Evolutionary conservation across 208 protist genomes (phyloP).

Genomic region (Leishmania tropica): DNA sequence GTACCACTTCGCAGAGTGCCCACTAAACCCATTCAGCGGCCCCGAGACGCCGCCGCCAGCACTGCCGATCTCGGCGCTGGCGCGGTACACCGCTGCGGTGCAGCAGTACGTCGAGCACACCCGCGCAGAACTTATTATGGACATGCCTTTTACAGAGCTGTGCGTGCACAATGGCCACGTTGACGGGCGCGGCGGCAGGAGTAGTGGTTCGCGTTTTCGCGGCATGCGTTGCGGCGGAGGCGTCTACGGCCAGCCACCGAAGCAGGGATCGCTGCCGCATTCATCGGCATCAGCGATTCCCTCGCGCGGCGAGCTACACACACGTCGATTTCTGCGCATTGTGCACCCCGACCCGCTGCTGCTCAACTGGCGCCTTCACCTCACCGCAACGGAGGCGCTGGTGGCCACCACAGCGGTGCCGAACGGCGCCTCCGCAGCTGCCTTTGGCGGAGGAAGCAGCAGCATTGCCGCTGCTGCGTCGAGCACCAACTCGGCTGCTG

Average conservation of each 20-base stretch:
- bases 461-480: not conserved
- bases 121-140: conserved; percentile 23
- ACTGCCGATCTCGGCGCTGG: conserved; percentile 33
- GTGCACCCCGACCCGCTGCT: conserved; percentile 49
- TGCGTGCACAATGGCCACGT: not conserved
- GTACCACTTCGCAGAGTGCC: conserved; percentile 56
- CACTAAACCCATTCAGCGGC: conserved; percentile 12
- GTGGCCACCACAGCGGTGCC: not conserved
- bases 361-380: conserved; percentile 32
- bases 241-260: not conserved
- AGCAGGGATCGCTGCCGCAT: not conserved
- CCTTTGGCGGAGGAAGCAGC: not conserved
- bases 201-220: not conserved
- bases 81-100: conserved; percentile 48
- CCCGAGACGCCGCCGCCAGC: conserved; percentile 5
- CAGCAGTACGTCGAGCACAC: conserved; percentile 41
- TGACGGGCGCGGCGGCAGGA: not conserved
- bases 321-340: conserved; percentile 55
- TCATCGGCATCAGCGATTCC: conserved; percentile 20
- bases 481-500: not conserved
- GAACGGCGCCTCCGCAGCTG: not conserved
- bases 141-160: conserved; percentile 22
- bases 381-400: conserved; percentile 20
- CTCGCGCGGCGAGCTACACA: conserved; percentile 53
- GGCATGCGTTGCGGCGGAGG: conserved; percentile 4